Evolutionary conservation across 495 filamentous ascomycete species (phyloP), one percentile per base, ranked within the genome.

Genomic region (Aspergillus steynii): DNA sequence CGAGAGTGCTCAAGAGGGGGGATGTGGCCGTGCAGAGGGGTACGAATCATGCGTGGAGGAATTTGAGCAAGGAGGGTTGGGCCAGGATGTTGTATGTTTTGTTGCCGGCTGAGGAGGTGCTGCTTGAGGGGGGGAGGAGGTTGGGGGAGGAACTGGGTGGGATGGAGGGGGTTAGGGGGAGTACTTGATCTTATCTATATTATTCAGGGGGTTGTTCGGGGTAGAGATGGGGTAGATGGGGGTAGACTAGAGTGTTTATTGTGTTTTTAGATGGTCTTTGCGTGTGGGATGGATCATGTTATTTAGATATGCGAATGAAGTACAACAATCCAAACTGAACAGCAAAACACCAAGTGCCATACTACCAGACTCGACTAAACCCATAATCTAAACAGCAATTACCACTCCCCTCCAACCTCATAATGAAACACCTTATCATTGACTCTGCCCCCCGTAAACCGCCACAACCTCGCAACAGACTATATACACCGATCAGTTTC

Each of bases 11-110:
- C 76, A 83, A 88, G 63, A 87, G 88, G 34, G 85, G 86, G 29
- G 89, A 92, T 70, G 83, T 89, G 9, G 87, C 90, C 55, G 72
- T 90, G 61, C 82, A 91, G 49, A 82, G 88, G 54, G 82, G 83
- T 53, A 78, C 77, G 27, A 76, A 71, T 65, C 77, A 80, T 66
- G 74, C 68, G 3, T 80, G 77, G 77, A 59, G 71, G 12, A 80
- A 80, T 55, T 9, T 8, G 12, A 53, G 58, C 9, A 53, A 49
- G 31, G 62, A 68, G 47, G 61, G 64, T 57, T 85, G 82, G 83
- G 82, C 77, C 32, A 61, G 85, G 29, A 86, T 86, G 80, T 68
- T 85, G 64, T 86, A 80, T 77, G 81, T 87, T 6, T 65, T 87
- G 64, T 60, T 75, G 68, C 77, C 78, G 52, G 68, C 71, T n/a